Percentiles rank a stretch among this genome's conserved stretches.
Evolutionary conservation across 768 basidiomycete species (phyloP).

Genomic region (Phlegmacium glaucopus): DNA sequence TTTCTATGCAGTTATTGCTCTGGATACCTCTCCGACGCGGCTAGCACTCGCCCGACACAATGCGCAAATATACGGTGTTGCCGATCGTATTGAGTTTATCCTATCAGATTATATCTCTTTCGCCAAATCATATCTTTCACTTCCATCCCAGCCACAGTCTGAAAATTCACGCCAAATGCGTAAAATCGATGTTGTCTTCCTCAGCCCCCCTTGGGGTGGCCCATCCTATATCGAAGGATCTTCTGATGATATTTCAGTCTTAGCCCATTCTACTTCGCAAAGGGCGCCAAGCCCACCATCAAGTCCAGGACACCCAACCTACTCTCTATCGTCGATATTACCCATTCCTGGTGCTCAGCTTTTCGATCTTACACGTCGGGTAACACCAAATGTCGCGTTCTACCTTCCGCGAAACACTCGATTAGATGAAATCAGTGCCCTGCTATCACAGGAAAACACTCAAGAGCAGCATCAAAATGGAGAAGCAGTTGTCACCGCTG

Average conservation of each 20-base stretch:
- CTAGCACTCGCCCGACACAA: slow-evolving; percentile 92
- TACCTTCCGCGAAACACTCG: slow-evolving; percentile 83
- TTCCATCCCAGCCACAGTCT: slow-evolving; percentile 17
- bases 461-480: background rate
- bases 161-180: slow-evolving; percentile 26
- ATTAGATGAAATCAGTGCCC: slow-evolving; percentile 64
- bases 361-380: slow-evolving; percentile 64
- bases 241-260: slow-evolving; percentile 6
- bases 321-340: slow-evolving; percentile 65
- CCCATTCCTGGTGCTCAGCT: slow-evolving; percentile 85
- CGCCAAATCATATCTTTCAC: slow-evolving; percentile 47
- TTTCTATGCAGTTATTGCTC: slow-evolving; percentile 74
- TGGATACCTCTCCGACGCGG: slow-evolving; percentile 84
- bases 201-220: slow-evolving; percentile 97
- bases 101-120: slow-evolving; percentile 83
- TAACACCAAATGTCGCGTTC: slow-evolving; percentile 84
- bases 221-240: slow-evolving; percentile 58
- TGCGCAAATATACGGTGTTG: slow-evolving; percentile 90
- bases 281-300: background rate
- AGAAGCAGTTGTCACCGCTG: slow-evolving; percentile 22
- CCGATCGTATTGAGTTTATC: slow-evolving; percentile 93
- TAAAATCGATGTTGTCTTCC: slow-evolving; percentile 84
- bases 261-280: background rate
- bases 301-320: slow-evolving; percentile 45
- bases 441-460: slow-evolving; percentile 12